phyloP scores from a whole-genome alignment of 768 basidiomycete genomes.

The Boletus subparvulus region DNA sequence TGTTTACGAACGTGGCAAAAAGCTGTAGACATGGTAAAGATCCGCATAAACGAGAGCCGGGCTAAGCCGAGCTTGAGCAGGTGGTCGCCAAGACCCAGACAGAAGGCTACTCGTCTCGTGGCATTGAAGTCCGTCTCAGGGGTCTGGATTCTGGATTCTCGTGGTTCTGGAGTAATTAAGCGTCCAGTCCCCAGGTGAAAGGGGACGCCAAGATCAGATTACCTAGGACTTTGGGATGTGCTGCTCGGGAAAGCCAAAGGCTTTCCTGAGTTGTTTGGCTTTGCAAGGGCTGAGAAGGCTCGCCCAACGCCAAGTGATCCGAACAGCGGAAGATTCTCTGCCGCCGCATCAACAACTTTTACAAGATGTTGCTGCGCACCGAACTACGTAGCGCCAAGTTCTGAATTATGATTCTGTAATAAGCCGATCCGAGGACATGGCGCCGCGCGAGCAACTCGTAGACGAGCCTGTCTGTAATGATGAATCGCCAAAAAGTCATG shows the following conservation, averaged over 20 bases:
- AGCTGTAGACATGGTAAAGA: not conserved
- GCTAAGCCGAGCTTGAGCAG: not conserved
- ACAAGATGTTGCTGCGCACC: not conserved
- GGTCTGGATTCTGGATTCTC: not conserved
- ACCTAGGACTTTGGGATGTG: not conserved
- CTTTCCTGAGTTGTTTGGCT: not conserved
- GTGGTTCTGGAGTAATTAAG: not conserved
- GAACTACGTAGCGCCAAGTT: not conserved
- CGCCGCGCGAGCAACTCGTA: not conserved
- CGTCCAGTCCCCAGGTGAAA: not conserved
- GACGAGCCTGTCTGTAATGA: not conserved
- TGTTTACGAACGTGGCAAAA: not conserved
- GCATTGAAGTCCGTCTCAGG: not conserved
- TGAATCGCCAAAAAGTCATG: too few relatives aligned
- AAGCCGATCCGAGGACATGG: conserved; percentile 1
- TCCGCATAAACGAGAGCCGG: conserved; percentile 21
- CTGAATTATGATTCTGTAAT: too few relatives aligned
- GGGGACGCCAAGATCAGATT: not conserved
- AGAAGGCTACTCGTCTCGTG: not conserved
- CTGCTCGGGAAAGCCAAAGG: not conserved
- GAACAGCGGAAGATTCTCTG: not conserved
- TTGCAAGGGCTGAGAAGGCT: not conserved
- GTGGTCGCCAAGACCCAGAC: not conserved
- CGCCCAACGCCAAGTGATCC: not conserved
- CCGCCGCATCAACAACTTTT: too few relatives aligned